Evolutionary conservation across 1,284 basidiomycete genomes (phyloP).

Genomic region (Cryptococcus wingfieldii): DNA sequence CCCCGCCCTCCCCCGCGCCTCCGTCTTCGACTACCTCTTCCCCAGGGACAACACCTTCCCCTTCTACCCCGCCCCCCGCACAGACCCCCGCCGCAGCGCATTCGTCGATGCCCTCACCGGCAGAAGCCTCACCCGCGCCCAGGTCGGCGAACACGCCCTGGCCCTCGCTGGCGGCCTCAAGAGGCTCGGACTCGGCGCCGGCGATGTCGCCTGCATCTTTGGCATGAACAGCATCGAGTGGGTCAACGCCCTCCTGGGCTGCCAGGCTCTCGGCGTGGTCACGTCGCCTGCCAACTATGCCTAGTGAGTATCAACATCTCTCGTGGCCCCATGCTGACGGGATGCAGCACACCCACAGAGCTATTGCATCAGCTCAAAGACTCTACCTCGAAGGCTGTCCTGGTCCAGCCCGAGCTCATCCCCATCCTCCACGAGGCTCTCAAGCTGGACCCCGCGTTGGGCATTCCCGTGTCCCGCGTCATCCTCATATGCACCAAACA

Average conservation of each 20-base stretch:
- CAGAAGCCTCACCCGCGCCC: constrained; percentile 56
- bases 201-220: constrained; percentile 42
- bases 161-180: constrained; percentile 58
- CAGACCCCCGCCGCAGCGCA: constrained; percentile 49
- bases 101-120: constrained; percentile 66
- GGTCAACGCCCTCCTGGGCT: constrained; percentile 60
- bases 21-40: constrained; percentile 37
- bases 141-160: constrained; percentile 57
- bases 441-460: constrained; percentile 10
- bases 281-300: constrained; percentile 42
- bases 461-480: constrained; percentile 19
- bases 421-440: constrained; percentile 29
- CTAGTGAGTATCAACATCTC: constrained; percentile 45
- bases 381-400: constrained; percentile 56
- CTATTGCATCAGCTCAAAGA: constrained; percentile 51
- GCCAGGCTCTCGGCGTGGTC: constrained; percentile 42
- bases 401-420: constrained; percentile 57
- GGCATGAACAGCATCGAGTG: constrained; percentile 59
- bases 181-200: constrained; percentile 24
- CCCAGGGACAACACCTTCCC: constrained; percentile 13
- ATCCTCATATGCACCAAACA: constrained; percentile 28
- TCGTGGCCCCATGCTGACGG: neutral
- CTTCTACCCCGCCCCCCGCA: constrained; percentile 11
- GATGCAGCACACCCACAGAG: constrained; percentile 38
- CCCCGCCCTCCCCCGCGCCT: constrained; percentile 32